phyloP scores from a whole-genome alignment of 345 rosid genomes.

The Viola odorata region DNA sequence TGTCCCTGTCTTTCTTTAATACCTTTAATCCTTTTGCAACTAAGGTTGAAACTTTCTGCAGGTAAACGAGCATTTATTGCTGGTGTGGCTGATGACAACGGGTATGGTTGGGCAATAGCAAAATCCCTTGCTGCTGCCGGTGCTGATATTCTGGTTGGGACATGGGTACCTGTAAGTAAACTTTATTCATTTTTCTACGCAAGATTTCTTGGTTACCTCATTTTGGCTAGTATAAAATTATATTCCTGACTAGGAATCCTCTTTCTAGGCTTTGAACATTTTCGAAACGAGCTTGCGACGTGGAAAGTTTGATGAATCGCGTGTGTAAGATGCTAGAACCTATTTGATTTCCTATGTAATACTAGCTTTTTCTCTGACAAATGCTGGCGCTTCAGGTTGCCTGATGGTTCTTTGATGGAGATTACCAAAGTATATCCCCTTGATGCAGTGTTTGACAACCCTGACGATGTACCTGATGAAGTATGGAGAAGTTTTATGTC shows the following conservation, averaged over 20 bases:
- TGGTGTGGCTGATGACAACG: slow-evolving; percentile 95
- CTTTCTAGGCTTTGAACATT: slow-evolving; percentile 81
- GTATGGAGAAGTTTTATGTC: slow-evolving; percentile 31
- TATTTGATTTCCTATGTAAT: slow-evolving; percentile 7
- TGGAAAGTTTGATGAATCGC: slow-evolving; percentile 91
- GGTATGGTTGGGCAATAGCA: slow-evolving; percentile 99
- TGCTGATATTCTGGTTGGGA: slow-evolving; percentile 92
- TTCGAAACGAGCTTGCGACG: slow-evolving; percentile 89
- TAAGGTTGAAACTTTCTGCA: slow-evolving; percentile 16
- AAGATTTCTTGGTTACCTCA: neutral
- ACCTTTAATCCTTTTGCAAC: neutral
- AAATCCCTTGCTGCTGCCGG: slow-evolving; percentile 99
- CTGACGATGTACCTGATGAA: slow-evolving; percentile 87
- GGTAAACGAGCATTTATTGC: slow-evolving; percentile 97
- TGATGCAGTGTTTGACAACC: slow-evolving; percentile 86
- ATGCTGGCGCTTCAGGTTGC: slow-evolving; percentile 49
- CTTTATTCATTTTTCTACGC: neutral
- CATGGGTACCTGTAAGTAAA: slow-evolving; percentile 95
- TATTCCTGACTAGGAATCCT: slow-evolving; percentile 13
- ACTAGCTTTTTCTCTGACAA: neutral
- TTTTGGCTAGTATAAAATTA: neutral
- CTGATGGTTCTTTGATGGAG: slow-evolving; percentile 90
- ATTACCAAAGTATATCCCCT: slow-evolving; percentile 85
- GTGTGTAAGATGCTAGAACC: slow-evolving; percentile 53
- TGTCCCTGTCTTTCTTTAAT: neutral